Evolutionary conservation across 768 basidiomycete genomes (phyloP).

Genomic region (Rhodotorula taiwanensis): DNA sequence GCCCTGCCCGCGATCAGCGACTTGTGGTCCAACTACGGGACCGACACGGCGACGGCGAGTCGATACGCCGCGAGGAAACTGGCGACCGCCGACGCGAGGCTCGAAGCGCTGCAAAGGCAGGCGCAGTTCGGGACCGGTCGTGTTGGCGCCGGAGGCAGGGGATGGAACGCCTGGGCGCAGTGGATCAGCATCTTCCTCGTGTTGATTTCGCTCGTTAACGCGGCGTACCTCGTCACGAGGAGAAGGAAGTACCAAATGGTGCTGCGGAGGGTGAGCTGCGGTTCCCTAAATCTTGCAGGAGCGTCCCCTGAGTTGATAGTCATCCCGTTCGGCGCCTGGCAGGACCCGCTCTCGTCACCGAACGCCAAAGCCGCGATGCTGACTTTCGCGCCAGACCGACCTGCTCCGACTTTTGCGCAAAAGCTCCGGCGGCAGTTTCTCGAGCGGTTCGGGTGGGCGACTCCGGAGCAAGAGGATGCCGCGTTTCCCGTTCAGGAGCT

Average conservation of each 20-base stretch:
- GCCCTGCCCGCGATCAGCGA: conserved; percentile 16
- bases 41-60: not conserved
- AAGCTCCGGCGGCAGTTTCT: no score
- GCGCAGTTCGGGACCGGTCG: not conserved
- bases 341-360: conserved; percentile 35
- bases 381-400: conserved; percentile 17
- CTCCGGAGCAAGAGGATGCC: no score
- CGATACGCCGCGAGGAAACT: conserved; percentile 1
- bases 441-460: no score
- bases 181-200: conserved; percentile 18
- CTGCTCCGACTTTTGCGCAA: no score
- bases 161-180: conserved; percentile 8
- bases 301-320: not conserved
- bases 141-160: no score
- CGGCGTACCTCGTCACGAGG: conserved; percentile 24
- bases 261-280: conserved; percentile 31
- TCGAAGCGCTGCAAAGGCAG: conserved; percentile 17
- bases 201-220: conserved; percentile 22
- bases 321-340: not conserved
- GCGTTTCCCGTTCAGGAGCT: conserved; percentile 32
- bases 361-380: conserved; percentile 26
- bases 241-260: conserved; percentile 31
- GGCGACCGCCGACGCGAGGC: conserved; percentile 22
- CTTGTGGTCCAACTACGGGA: no score
- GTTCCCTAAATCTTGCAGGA: not conserved